Evolutionary conservation across 139 green algal species (phyloP).

Genomic region (Coelastrella sp.): DNA sequence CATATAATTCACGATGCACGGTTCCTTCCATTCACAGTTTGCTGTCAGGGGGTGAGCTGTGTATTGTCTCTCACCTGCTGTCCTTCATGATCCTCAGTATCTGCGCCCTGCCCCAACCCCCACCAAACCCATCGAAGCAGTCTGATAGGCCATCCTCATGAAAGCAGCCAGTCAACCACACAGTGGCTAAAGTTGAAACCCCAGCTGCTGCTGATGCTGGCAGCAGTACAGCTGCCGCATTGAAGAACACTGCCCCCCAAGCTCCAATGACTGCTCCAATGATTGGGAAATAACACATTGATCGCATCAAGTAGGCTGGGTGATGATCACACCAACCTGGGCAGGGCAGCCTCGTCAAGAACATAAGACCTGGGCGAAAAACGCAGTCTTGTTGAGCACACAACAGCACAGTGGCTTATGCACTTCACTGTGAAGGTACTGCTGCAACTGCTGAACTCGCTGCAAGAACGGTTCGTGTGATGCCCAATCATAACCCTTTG

Average conservation of each 20-base stretch:
- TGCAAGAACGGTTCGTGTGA: background rate
- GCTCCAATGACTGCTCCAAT: constrained; percentile 59
- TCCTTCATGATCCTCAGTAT: constrained; percentile 78
- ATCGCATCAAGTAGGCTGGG: constrained; percentile 66
- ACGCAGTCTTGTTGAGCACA: background rate
- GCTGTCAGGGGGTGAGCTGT: background rate
- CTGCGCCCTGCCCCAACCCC: constrained; percentile 65
- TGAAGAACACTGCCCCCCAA: constrained; percentile 57
- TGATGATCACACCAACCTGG: constrained; percentile 66
- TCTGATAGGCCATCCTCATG: constrained; percentile 70
- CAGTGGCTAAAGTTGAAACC: constrained; percentile 53
- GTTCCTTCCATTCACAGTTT: no score
- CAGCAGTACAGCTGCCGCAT: constrained; percentile 52
- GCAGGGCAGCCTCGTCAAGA: constrained; percentile 65
- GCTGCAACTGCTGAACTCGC: background rate
- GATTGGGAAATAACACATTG: constrained; percentile 59
- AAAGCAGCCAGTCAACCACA: constrained; percentile 68
- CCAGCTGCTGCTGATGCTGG: constrained; percentile 31
- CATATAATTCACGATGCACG: no score
- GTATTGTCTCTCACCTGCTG: constrained; percentile 22
- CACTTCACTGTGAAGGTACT: background rate
- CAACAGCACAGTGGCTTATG: background rate
- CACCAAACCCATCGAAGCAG: constrained; percentile 59
- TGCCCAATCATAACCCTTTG: background rate
- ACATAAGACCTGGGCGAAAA: constrained; percentile 56